Conservation (phyloP, 169 alveolate species). For the Toxoplasma gondii region DNA sequence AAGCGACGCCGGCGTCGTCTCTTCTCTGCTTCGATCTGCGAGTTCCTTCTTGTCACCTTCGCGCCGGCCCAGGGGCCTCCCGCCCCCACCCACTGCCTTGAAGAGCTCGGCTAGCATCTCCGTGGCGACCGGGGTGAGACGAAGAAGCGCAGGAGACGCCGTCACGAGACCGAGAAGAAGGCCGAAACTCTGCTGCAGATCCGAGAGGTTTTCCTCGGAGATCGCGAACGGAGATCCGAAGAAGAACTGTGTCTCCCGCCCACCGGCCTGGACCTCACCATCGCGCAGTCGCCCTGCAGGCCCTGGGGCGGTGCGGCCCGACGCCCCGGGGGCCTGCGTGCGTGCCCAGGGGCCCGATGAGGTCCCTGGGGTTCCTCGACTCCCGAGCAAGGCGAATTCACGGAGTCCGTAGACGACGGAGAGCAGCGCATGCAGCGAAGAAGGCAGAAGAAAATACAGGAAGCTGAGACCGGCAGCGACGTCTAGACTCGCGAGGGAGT, state of each 20-base stretch:
- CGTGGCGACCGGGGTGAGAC: not conserved
- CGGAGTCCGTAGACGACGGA: not conserved
- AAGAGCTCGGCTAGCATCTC: not conserved
- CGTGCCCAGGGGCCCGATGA: not conserved
- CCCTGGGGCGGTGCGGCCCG: not conserved
- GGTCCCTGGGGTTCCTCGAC: not conserved
- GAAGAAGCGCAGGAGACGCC: not conserved
- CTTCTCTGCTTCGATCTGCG: not conserved
- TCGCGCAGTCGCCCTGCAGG: not conserved
- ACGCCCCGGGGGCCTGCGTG: not conserved
- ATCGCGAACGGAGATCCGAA: not conserved
- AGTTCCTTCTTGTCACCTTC: not conserved
- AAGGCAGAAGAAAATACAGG: not conserved
- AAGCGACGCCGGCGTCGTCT: not conserved
- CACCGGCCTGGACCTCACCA: not conserved
- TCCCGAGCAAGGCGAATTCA: not conserved
- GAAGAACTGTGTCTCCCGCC: not conserved
- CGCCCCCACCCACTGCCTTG: not conserved
- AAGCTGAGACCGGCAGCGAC: not conserved
- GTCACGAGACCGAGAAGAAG: slow-evolving; percentile 13
- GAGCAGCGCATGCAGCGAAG: slow-evolving; percentile 12
- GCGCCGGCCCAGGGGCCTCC: not conserved
- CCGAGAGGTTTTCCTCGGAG: slow-evolving; percentile 1
- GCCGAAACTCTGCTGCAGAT: slow-evolving; percentile 9
- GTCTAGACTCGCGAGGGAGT: not conserved